A percentile compares a stretch with the other conserved stretches of the same genome.
These are phyloP conservation scores for Zygosaccharomyces bisporus DNA, from an alignment of 805 yeast genomes.

Conservation along the genomic window DNA sequence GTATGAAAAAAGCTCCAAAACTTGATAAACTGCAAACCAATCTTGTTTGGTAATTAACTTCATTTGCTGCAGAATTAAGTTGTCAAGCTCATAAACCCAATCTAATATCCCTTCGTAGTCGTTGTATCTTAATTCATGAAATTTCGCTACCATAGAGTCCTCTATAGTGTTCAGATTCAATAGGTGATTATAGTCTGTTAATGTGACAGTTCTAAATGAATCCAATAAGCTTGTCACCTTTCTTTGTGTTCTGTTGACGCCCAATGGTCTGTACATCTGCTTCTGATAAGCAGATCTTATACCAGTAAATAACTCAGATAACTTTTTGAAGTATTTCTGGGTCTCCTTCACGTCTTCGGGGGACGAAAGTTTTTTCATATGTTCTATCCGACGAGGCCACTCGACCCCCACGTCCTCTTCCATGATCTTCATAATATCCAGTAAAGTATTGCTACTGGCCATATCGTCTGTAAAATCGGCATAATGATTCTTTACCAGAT, in stretches of 20 bases:
- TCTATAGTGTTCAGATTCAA: conserved; percentile 22
- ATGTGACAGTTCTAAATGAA: conserved; percentile 18
- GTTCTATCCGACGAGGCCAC: conserved; percentile 46
- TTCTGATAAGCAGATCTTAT: conserved; percentile 67
- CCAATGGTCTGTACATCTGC: conserved; percentile 60
- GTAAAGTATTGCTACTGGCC: conserved; percentile 53
- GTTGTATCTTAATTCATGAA: conserved; percentile 17
- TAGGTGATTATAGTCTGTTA: conserved; percentile 16
- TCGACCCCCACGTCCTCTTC: conserved; percentile 58
- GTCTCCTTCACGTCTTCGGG: conserved; percentile 26
- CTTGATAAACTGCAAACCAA: conserved; percentile 74
- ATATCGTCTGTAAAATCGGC: conserved; percentile 70
- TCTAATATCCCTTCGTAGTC: conserved; percentile 47
- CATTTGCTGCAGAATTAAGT: conserved; percentile 54
- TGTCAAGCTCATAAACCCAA: conserved; percentile 63
- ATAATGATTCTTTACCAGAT: conserved; percentile 69
- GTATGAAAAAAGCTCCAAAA: conserved; percentile 65
- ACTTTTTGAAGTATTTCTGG: conserved; percentile 27
- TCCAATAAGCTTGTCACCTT: conserved; percentile 21
- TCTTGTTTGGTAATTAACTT: conserved; percentile 50
- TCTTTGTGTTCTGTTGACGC: conserved; percentile 25
- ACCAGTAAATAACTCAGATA: conserved; percentile 51
- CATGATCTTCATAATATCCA: conserved; percentile 60
- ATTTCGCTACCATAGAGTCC: conserved; percentile 30
- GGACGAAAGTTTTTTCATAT: conserved; percentile 25